Conservation (phyloP, 495 filamentous ascomycete genomes). For the Aspergillus carlsbadensis region DNA sequence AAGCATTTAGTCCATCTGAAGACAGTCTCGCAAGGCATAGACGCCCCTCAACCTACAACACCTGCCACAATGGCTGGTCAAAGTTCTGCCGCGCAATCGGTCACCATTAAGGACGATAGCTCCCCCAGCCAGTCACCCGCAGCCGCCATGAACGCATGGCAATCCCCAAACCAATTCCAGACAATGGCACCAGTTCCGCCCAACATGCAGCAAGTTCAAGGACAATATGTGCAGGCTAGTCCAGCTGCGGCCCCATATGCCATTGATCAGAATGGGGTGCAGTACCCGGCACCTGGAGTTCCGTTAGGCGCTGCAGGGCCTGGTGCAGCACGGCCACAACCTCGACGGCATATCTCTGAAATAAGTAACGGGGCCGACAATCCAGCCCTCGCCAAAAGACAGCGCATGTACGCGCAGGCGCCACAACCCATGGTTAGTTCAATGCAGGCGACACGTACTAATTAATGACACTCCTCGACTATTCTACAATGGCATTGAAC, state of each 20-base stretch:
- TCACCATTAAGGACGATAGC: constrained; percentile 69
- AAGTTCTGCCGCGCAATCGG: constrained; percentile 54
- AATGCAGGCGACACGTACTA: constrained; percentile 40
- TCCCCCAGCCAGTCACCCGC: constrained; percentile 77
- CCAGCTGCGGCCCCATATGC: constrained; percentile 43
- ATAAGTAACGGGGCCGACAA: constrained; percentile 59
- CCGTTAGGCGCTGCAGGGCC: constrained; percentile 43
- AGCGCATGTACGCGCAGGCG: constrained; percentile 60
- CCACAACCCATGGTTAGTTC: constrained; percentile 44
- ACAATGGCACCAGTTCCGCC: constrained; percentile 59
- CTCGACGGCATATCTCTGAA: constrained; percentile 66
- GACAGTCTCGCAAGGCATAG: constrained; percentile 56
- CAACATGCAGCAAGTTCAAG: constrained; percentile 49
- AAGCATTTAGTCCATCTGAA: constrained; percentile 83
- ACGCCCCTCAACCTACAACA: constrained; percentile 47
- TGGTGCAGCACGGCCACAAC: constrained; percentile 40
- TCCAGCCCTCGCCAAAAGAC: constrained; percentile 56
- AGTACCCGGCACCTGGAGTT: constrained; percentile 48
- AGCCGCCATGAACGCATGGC: constrained; percentile 67
- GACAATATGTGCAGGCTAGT: constrained; percentile 49
- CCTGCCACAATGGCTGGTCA: constrained; percentile 51
- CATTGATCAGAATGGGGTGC: constrained; percentile 53
- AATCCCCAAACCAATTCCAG: constrained; percentile 68
- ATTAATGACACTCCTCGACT: constrained; percentile 17
- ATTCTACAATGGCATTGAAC: too few species aligned